Evolutionary conservation across 2,329 filamentous ascomycete genomes (phyloP), one percentile per base, ranked within the genome.

Genomic region (Neurospora sp.): DNA sequence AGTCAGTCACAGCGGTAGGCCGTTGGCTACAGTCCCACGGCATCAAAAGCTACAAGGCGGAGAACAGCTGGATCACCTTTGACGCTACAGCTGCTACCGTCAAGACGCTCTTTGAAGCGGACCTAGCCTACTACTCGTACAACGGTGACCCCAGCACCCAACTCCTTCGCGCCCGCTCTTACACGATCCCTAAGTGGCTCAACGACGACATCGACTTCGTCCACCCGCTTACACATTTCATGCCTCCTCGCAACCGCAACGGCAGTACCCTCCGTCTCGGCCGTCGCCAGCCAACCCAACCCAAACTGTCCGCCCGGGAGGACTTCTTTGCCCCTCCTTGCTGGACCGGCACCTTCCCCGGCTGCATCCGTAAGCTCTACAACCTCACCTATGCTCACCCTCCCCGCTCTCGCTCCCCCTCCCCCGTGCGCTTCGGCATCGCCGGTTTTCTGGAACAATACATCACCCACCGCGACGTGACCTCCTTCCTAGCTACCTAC

Each of bases 371-470:
- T 9, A 75, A 81, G 67, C 78, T 84, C 13, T 86, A 85, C 77
- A 83, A 83, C 72, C 80, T 85, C 72, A 78, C 77, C 46, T 81
- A 81, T 71, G 73, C 74, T n/a, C 69, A 73, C 7, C 42, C 73
- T 38, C 73, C 73, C 7, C 68, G 73, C 7, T 33, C 73, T 40
- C 73, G 73, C 8, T 23, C 62, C 10, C 70, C 74, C 71, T 81
- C 82, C 1, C 75, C 77, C 0, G 80, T 81, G 8, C 80, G 81
- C 0, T 76, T 85, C 66, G 84, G 81, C 38, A 78, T 86, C 28
- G 83, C 83, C 1, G 84, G 84, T 8, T 86, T 86, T 75, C 79
- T 86, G 0, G 82, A 84, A 19, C 77, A 86, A 73, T 82, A 81
- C 73, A 80, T 82, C 74, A 83, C 82, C 73, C 79, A 82, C 70